phyloP scores from a whole-genome alignment of 805 yeast species.

The Spathaspora hagerdaliae region DNA sequence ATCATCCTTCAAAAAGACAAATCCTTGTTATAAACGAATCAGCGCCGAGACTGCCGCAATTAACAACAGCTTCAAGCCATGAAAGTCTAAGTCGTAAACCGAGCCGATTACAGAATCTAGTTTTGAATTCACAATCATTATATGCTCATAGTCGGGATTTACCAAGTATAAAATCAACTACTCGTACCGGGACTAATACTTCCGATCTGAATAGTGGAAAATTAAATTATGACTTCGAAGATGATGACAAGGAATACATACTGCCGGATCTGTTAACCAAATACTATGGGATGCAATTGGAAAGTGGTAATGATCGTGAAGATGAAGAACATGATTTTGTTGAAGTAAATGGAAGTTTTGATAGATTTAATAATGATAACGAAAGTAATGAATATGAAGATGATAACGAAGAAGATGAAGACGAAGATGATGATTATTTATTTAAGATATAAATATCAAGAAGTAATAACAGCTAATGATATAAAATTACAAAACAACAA shows the following conservation, averaged over 20 bases:
- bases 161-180: slow-evolving; percentile 7
- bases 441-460: slow-evolving; percentile 15
- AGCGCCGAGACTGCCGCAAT: neutral
- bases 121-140: slow-evolving; percentile 33
- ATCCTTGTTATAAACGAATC: neutral
- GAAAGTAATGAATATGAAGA: slow-evolving; percentile 20
- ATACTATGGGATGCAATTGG: slow-evolving; percentile 19
- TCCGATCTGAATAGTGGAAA: neutral
- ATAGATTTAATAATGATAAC: slow-evolving; percentile 15
- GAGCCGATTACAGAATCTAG: slow-evolving; percentile 27
- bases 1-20: slow-evolving; percentile 5
- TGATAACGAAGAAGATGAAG: slow-evolving; percentile 12
- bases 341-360: slow-evolving; percentile 18
- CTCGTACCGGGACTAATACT: slow-evolving; percentile 8
- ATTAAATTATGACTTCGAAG: slow-evolving; percentile 14
- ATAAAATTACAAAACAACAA: too few relatives aligned
- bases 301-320: slow-evolving; percentile 17
- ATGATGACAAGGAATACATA: slow-evolving; percentile 32
- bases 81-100: slow-evolving; percentile 8
- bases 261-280: slow-evolving; percentile 38
- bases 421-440: slow-evolving; percentile 29
- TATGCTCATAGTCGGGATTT: slow-evolving; percentile 24
- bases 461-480: too few relatives aligned
- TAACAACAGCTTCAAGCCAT: neutral
- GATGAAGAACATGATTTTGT: slow-evolving; percentile 25